These are phyloP conservation scores for Corymbia maculata DNA, from an alignment of 345 rosid genomes.

Conservation along the genomic window DNA sequence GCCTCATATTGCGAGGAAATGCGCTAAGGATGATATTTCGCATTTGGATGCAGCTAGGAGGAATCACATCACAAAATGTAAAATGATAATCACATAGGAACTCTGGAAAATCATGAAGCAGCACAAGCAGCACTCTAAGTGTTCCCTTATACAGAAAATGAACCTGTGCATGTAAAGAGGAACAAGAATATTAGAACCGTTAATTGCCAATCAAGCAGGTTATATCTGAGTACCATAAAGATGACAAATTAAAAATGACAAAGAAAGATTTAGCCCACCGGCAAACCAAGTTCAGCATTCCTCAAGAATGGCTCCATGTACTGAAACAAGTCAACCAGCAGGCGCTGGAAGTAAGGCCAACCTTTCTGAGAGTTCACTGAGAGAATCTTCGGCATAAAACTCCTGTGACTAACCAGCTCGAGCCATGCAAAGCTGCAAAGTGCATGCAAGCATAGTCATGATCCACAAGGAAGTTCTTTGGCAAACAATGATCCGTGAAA, in stretches of 20 bases:
- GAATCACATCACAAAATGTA: conserved; percentile 95
- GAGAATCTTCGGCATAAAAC: conserved; percentile 96
- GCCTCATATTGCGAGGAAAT: conserved; percentile 93
- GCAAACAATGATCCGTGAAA: background rate
- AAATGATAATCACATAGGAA: conserved; percentile 97
- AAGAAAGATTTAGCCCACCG: conserved; percentile 23
- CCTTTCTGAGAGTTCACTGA: conserved; percentile 82
- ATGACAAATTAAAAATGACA: background rate
- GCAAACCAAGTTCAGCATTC: conserved; percentile 73
- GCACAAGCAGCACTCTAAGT: conserved; percentile 84
- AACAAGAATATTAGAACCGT: background rate
- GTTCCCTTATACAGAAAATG: conserved; percentile 85
- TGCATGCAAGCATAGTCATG: background rate
- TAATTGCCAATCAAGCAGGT: background rate
- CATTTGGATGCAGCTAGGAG: conserved; percentile 98
- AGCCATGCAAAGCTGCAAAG: conserved; percentile 92
- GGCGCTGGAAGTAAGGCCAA: conserved; percentile 83
- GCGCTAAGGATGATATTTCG: conserved; percentile 94
- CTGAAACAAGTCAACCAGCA: conserved; percentile 88
- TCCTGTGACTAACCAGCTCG: conserved; percentile 90
- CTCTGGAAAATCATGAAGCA: conserved; percentile 97
- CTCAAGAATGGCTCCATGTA: conserved; percentile 96
- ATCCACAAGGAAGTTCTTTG: background rate
- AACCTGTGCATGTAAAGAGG: conserved; percentile 32
- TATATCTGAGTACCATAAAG: background rate